Conservation (phyloP, 495 filamentous ascomycete species). For the Penicillium psychrofluorescens region DNA sequence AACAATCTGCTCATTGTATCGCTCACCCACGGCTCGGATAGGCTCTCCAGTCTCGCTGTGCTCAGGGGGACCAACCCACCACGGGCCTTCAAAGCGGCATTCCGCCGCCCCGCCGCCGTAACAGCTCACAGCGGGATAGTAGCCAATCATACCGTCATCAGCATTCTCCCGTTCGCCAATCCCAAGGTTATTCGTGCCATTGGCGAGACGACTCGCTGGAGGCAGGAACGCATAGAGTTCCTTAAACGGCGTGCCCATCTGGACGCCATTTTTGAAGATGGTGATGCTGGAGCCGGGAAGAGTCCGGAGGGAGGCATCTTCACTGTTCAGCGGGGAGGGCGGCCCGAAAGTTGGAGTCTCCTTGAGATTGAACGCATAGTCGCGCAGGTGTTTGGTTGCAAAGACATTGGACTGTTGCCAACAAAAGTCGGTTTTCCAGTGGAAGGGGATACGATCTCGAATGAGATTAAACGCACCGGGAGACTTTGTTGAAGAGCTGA, state of each 20-base stretch:
- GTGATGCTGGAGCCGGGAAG: conserved; percentile 80
- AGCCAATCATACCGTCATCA: conserved; percentile 91
- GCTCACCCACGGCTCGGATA: conserved; percentile 59
- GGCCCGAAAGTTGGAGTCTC: conserved; percentile 42
- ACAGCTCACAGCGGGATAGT: conserved; percentile 88
- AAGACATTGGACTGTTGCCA: conserved; percentile 95
- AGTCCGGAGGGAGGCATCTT: conserved; percentile 65
- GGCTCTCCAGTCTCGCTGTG: conserved; percentile 23
- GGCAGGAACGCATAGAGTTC: conserved; percentile 88
- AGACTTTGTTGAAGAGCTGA: conserved; percentile 8
- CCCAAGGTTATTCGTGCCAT: conserved; percentile 55
- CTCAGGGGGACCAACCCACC: conserved; percentile 74
- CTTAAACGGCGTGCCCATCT: conserved; percentile 81
- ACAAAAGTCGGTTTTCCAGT: conserved; percentile 86
- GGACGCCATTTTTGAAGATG: conserved; percentile 83
- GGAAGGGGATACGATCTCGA: conserved; percentile 87
- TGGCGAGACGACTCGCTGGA: conserved; percentile 64
- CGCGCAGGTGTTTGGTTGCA: conserved; percentile 79
- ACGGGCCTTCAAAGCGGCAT: conserved; percentile 82
- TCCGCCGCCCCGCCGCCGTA: conserved; percentile 88
- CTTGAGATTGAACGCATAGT: conserved; percentile 47
- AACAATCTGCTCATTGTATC: conserved; percentile 89
- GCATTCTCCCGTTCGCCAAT: conserved; percentile 70
- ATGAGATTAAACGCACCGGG: conserved; percentile 63
- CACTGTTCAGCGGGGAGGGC: conserved; percentile 58